Evolutionary conservation across 1,139 yeast genomes (phyloP).

Genomic region (Candida freyschussii): DNA sequence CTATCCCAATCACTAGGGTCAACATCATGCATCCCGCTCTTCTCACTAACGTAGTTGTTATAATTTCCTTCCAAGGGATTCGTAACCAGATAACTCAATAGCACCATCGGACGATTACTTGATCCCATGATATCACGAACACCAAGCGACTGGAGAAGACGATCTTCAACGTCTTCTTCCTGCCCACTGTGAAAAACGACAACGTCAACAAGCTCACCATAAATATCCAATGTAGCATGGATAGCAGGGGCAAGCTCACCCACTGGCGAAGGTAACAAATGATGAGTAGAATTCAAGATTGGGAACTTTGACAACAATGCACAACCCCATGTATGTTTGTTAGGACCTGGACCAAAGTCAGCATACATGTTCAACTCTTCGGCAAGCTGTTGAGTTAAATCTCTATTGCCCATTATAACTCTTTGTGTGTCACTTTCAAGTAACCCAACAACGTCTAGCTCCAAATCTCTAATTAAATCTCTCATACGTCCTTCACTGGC

Average conservation of each 20-base stretch:
- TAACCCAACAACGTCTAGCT: constrained; percentile 85
- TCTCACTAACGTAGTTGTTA: constrained; percentile 80
- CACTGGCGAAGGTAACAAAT: constrained; percentile 89
- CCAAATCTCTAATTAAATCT: constrained; percentile 75
- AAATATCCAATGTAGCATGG: constrained; percentile 89
- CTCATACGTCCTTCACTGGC: constrained; percentile 90
- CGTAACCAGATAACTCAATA: constrained; percentile 87
- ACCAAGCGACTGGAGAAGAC: constrained; percentile 78
- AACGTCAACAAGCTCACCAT: constrained; percentile 81
- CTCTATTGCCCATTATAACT: constrained; percentile 91
- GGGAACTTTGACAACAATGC: constrained; percentile 92
- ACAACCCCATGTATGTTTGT: constrained; percentile 98
- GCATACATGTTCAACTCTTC: constrained; percentile 93
- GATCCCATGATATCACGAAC: constrained; percentile 77
- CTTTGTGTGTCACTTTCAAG: constrained; percentile 93
- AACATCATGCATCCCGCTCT: constrained; percentile 85
- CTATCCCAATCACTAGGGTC: constrained; percentile 94
- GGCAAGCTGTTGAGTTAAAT: constrained; percentile 84
- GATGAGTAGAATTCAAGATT: constrained; percentile 82
- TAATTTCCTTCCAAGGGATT: constrained; percentile 85
- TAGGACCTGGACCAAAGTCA: constrained; percentile 97
- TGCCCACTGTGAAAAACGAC: constrained; percentile 98
- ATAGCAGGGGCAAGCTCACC: constrained; percentile 98
- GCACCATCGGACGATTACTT: constrained; percentile 69
- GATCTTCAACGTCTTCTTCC: constrained; percentile 93